Base-by-base conservation (phyloP, 352 stramenopile species). In the Halophytophthora batemanensis region DNA sequence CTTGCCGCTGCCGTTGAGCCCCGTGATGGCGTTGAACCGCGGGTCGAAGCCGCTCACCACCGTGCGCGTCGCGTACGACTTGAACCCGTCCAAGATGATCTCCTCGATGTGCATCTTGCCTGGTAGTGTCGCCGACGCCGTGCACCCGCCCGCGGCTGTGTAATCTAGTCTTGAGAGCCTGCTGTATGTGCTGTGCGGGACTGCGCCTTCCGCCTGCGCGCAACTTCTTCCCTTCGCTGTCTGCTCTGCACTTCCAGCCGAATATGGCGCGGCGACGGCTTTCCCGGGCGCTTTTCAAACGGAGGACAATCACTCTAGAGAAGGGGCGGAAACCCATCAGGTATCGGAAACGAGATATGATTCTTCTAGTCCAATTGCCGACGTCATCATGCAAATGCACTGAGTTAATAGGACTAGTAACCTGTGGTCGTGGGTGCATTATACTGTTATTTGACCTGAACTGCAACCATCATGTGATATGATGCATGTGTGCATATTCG, bases 1-100 rank as follows among this genome's bases (percentile, higher is more conserved):
- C 72, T 99, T 99, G 61, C 97, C 97, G 52, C 93, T 98, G 33
- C 97, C 97, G 68, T 99, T 99, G 41, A 99, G 81, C 6, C 97
- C 97, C 46, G 97, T 99, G 66, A 99, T 99, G 50, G 97, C 97
- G 68, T 99, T 99, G 75, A 99, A 99, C 59, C 98, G 90, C 37
- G 89, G 88, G 70, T 99, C 97, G 66, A 99, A 99, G 36, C 96
- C 96, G 47, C 94, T 96, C 61, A 99, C 91, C 17, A 99, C 96
- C 25, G 97, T 99, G 56, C 96, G 87, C 65, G 92, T 98, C 53
- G 97, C 97, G 77, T 99, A 99, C 61, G 95, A 99, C 86, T 99
- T 99, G 86, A 99, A 99, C 12, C 97, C 97, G 70, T 99, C 97
- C 57, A 99, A 89, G 54, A 99, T 98, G 64, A 99, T 97, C 82